Percentiles rank a stretch among this genome's conserved stretches.
These are phyloP conservation scores for Suillus clintonianus DNA, from an alignment of 768 basidiomycete genomes.

Conservation along the genomic window DNA sequence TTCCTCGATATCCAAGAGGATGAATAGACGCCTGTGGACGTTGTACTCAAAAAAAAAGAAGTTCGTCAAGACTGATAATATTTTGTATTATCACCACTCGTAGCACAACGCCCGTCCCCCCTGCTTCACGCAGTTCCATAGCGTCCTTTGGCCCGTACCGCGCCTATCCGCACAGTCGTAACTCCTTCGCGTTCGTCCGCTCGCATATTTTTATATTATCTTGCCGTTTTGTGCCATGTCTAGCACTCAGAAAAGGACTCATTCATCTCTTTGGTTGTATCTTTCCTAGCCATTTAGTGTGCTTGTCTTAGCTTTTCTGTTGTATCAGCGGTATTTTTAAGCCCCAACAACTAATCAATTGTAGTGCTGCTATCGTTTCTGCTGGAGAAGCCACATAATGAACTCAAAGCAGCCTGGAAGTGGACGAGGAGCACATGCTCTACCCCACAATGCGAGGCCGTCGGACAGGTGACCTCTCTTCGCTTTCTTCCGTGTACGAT, in stretches of 20 bases:
- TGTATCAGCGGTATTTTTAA: neutral
- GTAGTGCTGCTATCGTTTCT: too few relatives aligned
- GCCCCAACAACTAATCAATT: neutral
- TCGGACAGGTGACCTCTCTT: neutral
- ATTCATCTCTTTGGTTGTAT: neutral
- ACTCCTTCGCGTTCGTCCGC: neutral
- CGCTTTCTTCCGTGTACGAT: neutral
- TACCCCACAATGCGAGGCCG: neutral
- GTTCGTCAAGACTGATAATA: slow-evolving; percentile 15
- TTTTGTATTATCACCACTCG: neutral
- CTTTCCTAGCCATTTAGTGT: neutral
- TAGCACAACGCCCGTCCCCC: neutral
- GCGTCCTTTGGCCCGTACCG: slow-evolving; percentile 2
- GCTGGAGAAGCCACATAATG: neutral
- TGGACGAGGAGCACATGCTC: neutral
- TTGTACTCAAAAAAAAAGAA: neutral
- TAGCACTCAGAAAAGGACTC: neutral
- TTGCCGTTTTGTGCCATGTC: neutral
- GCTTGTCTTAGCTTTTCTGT: neutral
- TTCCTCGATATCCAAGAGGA: neutral
- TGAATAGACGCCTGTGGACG: slow-evolving; percentile 11
- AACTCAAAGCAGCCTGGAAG: neutral
- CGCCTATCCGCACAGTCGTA: neutral
- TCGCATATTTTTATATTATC: slow-evolving; percentile 8
- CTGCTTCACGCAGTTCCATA: neutral